phyloP scores from a whole-genome alignment of 352 stramenopile genomes.

The Phytophthora rubi region DNA sequence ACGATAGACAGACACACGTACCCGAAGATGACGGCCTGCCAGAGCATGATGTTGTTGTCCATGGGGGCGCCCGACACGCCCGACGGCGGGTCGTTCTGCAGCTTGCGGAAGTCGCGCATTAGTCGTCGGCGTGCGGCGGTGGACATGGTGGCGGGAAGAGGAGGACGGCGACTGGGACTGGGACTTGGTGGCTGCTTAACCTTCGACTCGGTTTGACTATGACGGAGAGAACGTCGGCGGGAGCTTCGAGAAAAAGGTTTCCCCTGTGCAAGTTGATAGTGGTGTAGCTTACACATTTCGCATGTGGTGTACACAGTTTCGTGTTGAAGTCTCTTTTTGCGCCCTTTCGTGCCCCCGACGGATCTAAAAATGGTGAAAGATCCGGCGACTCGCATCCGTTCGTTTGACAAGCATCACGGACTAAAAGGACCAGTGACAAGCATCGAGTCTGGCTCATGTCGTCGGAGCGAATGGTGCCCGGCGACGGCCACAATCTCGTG shows the following conservation, averaged over 20 bases:
- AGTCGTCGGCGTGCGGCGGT: constrained; percentile 95
- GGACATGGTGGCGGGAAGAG: constrained; percentile 80
- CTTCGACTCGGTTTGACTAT: constrained; percentile 28
- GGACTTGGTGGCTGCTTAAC: constrained; percentile 12
- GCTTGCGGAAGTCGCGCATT: constrained; percentile 97
- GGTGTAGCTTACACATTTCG: neutral
- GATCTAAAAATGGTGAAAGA: constrained; percentile 30
- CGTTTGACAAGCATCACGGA: constrained; percentile 23
- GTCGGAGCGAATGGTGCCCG: constrained; percentile 62
- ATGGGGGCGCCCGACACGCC: constrained; percentile 97
- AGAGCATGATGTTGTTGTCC: constrained; percentile 99
- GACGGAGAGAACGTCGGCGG: constrained; percentile 3
- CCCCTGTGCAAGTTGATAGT: constrained; percentile 4
- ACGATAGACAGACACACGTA: constrained; percentile 25
- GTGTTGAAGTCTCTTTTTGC: constrained; percentile 2
- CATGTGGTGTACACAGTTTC: neutral
- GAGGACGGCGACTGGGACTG: neutral
- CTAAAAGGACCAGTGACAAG: constrained; percentile 7
- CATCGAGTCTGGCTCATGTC: constrained; percentile 44
- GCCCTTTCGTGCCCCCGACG: constrained; percentile 8
- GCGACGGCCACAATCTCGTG: constrained; percentile 51
- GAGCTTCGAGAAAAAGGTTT: constrained; percentile 33
- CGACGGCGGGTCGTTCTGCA: constrained; percentile 98
- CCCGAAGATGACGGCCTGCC: constrained; percentile 93
- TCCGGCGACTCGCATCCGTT: constrained; percentile 10